Conservation (phyloP, 176 grass and related monocot species). For the Phyllostachys edulis region DNA sequence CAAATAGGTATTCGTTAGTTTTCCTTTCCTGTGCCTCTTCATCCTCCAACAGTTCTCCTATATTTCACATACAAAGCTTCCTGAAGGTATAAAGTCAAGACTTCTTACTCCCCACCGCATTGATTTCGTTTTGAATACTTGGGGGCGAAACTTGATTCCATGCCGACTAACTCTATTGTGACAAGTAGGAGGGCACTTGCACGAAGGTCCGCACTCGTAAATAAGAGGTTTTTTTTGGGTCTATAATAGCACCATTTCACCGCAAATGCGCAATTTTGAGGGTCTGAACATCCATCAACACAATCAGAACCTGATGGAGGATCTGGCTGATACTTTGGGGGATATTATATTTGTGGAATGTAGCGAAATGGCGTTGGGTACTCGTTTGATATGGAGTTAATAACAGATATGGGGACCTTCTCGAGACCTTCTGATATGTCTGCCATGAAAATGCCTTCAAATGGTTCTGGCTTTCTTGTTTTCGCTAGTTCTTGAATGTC, state of each 20-base stretch:
- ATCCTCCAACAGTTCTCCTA: slow-evolving; percentile 48
- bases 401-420: slow-evolving; percentile 57
- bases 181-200: slow-evolving; percentile 49
- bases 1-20: slow-evolving; percentile 55
- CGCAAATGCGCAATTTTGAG: slow-evolving; percentile 51
- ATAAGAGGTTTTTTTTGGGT: slow-evolving; percentile 43
- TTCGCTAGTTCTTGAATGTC: slow-evolving; percentile 35
- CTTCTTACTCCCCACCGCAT: slow-evolving; percentile 61
- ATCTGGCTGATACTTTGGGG: slow-evolving; percentile 20
- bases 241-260: slow-evolving; percentile 49
- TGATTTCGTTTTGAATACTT: slow-evolving; percentile 53
- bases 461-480: slow-evolving; percentile 37
- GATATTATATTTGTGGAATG: slow-evolving; percentile 52
- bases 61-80: slow-evolving; percentile 67
- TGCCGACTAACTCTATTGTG: slow-evolving; percentile 52
- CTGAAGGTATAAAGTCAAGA: slow-evolving; percentile 50
- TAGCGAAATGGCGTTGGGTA: slow-evolving; percentile 33
- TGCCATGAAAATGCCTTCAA: slow-evolving; percentile 25
- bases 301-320: slow-evolving; percentile 58
- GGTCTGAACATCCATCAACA: slow-evolving; percentile 45
- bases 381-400: slow-evolving; percentile 54
- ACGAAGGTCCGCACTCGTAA: slow-evolving; percentile 59
- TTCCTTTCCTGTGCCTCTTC: slow-evolving; percentile 46
- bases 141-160: slow-evolving; percentile 45
- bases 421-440: slow-evolving; percentile 68